Evolutionary conservation across 768 basidiomycete genomes (phyloP).

Genomic region (Rubroboletus pulcherrimus): DNA sequence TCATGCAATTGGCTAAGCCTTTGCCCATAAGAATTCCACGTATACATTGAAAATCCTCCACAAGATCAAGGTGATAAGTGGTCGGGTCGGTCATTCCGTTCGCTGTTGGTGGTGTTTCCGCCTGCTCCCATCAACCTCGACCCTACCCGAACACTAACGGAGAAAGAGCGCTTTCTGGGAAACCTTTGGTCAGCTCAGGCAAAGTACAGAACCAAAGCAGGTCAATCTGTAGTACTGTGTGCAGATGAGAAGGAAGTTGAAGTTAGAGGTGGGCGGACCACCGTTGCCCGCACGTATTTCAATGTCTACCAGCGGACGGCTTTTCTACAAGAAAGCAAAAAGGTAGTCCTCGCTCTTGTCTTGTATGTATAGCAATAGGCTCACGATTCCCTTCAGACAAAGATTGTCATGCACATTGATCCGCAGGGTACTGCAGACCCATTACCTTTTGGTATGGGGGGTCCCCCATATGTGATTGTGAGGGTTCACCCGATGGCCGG

Average conservation of each 20-base stretch:
- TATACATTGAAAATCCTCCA: slow-evolving; percentile 82
- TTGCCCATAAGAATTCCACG: slow-evolving; percentile 64
- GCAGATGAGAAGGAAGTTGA: slow-evolving; percentile 78
- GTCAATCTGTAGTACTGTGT: slow-evolving; percentile 68
- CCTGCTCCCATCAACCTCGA: slow-evolving; percentile 65
- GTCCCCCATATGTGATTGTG: slow-evolving; percentile 75
- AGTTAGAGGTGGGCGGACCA: slow-evolving; percentile 53
- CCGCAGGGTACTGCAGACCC: slow-evolving; percentile 69
- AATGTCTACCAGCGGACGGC: slow-evolving; percentile 83
- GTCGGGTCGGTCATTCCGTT: slow-evolving; percentile 82
- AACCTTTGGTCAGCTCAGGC: slow-evolving; percentile 90
- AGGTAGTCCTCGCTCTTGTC: slow-evolving; percentile 44
- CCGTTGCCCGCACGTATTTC: slow-evolving; percentile 78
- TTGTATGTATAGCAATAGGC: background rate
- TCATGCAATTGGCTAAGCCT: slow-evolving; percentile 5
- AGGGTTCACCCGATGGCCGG: slow-evolving; percentile 82
- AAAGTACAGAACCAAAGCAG: slow-evolving; percentile 64
- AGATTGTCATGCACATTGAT: slow-evolving; percentile 86
- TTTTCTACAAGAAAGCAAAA: slow-evolving; percentile 73
- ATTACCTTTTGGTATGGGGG: slow-evolving; percentile 67
- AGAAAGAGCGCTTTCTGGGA: slow-evolving; percentile 81
- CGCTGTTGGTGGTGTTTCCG: slow-evolving; percentile 73
- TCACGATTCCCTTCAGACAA: slow-evolving; percentile 51
- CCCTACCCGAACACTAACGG: slow-evolving; percentile 55
- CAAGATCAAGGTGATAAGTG: slow-evolving; percentile 81